Base-by-base conservation (phyloP, 169 alveolate species). In the Blepharisma undulans region DNA sequence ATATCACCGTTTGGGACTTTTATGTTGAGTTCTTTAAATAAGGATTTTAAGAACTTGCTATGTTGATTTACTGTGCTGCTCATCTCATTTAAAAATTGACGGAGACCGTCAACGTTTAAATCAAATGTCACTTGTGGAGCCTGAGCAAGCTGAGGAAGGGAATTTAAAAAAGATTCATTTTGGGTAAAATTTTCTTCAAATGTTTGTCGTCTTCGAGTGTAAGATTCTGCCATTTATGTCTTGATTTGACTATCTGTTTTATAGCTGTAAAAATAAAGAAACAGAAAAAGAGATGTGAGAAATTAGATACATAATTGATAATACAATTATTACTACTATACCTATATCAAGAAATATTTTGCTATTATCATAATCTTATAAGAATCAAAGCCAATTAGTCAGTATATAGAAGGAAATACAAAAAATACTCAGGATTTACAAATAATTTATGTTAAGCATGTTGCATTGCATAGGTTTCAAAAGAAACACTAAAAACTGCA, bases 101-200 rank as follows among this genome's bases (percentile, higher is more conserved):
- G 59, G 4, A 86, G 66, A 72, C 72, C 72, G 84, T 36, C 72
- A 5, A 86, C 61, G 32, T 86, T 29, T n/a, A 86, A 34, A 85
- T 86, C 91, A 71, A 86, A 86, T 19, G 91, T 71, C 6, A 86
- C 84, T 34, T 61, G 36, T 19, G 91, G 80, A 72, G 91, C 84
- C n/a, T 72, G 25, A 18, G 91, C 84, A 71, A 86, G 89, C 48
- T n/a, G 89, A 79, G 87, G 61, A 18, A 74, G 36, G 10, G 80
- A 29, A 74, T 48, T 48, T 48, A 48, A 48, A 48, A 48, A 48
- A 18, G 66, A 3, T 48, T 48, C 66, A 18, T 48, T 48, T 48
- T 48, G 66, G 16, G 66, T 48, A 3, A 48, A 48, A 48, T 48
- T 48, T 48, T 48, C 66, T 48, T 48, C 66, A 48, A 48, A 3